These are phyloP conservation scores for Ailanthus altissimus DNA, from an alignment of 345 rosid genomes.

Conservation along the genomic window DNA sequence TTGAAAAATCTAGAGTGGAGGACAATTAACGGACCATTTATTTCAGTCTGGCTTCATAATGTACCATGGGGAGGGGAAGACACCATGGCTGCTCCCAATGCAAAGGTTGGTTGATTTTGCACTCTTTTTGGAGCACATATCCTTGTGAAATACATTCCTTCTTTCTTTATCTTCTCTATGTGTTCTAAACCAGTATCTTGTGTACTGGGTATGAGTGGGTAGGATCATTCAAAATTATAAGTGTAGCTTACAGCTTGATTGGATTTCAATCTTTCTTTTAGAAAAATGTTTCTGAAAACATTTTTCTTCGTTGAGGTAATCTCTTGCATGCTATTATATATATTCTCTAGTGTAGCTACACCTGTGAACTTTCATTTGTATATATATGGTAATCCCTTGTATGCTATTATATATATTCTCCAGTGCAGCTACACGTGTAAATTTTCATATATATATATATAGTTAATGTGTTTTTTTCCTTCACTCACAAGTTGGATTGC, in stretches of 20 bases:
- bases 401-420: neutral
- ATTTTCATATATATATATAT: neutral
- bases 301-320: neutral
- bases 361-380: neutral
- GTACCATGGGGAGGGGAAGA: conserved; percentile 93
- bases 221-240: neutral
- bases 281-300: neutral
- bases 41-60: conserved; percentile 96
- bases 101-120: conserved; percentile 61
- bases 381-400: neutral
- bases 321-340: neutral
- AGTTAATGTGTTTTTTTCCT: neutral
- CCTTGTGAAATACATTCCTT: neutral
- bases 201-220: neutral
- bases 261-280: neutral
- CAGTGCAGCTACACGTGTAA: too few relatives aligned
- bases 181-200: conserved; percentile 3
- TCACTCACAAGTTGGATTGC: too few relatives aligned
- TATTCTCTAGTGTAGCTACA: too few relatives aligned
- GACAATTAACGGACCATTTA: conserved; percentile 81
- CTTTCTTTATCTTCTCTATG: neutral
- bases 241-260: neutral
- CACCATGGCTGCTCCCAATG: conserved; percentile 86
- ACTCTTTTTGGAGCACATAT: neutral
- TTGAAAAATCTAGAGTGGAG: conserved; percentile 65